A percentile compares a stretch with the other conserved stretches of the same genome.
phyloP scores from a whole-genome alignment of 768 basidiomycete species.

The Russula sp. region DNA sequence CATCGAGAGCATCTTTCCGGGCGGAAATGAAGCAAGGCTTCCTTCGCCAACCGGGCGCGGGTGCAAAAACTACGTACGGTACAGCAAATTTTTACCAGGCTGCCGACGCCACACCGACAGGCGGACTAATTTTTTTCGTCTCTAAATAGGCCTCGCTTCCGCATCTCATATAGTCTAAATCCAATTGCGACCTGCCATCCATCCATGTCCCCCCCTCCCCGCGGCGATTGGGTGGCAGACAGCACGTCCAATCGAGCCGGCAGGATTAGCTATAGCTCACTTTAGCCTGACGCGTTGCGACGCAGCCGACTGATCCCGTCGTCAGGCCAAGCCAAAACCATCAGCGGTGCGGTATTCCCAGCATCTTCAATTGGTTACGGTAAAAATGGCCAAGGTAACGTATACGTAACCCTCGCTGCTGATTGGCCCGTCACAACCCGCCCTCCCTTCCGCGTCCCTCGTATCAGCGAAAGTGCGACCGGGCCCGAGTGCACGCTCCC shows the following conservation, averaged over 20 bases:
- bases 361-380: background rate
- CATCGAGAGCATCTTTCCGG: background rate
- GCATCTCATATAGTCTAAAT: slow-evolving; percentile 5
- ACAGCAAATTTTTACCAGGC: background rate
- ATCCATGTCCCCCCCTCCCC: background rate
- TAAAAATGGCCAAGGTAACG: background rate
- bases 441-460: background rate
- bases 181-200: background rate
- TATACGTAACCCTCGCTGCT: slow-evolving; percentile 3
- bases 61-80: background rate
- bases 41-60: background rate
- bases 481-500: background rate
- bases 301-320: slow-evolving; percentile 5
- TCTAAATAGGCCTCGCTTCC: background rate
- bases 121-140: background rate
- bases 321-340: slow-evolving; percentile 1
- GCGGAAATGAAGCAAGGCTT: slow-evolving; percentile 10
- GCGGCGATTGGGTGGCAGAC: slow-evolving; percentile 2
- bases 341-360: background rate
- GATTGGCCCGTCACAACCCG: slow-evolving; percentile 17
- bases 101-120: slow-evolving; percentile 9
- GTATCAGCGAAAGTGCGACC: background rate
- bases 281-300: background rate
- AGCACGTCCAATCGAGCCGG: too few species aligned
- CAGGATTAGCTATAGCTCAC: background rate